Base-by-base conservation (phyloP, 495 filamentous ascomycete genomes). In the Penicillium parvum region DNA sequence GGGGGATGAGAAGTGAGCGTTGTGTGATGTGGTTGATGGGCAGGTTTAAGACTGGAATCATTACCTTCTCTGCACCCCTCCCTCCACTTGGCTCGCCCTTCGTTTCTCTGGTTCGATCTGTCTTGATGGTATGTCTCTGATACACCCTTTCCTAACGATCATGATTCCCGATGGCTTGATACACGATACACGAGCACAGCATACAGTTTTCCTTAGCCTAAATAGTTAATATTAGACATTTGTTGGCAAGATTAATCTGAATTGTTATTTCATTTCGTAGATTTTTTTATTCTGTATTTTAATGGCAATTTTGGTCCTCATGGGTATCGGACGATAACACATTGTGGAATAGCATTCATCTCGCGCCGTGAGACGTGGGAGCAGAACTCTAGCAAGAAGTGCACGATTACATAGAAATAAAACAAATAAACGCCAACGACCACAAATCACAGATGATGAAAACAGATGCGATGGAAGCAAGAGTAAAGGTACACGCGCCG, bases 281-380 rank as follows among this genome's bases (percentile, higher is more conserved):
- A 10, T 16, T 40, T 40, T 41, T 41, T 40, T 0, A 26, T 37
- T 37, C 32, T 21, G 18, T 32, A 18, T 32, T 11, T 12, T 22
- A 34, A 16, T n/a, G n/a, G n/a, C n/a, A 27, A 27, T 27, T 27
- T 27, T 5, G 23, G 23, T 27, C 23, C 11, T 27, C n/a, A n/a
- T n/a, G n/a, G n/a, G n/a, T n/a, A n/a, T n/a, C n/a, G n/a, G n/a
- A n/a, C n/a, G n/a, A n/a, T n/a, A n/a, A n/a, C n/a, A n/a, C n/a
- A n/a, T n/a, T n/a, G n/a, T n/a, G n/a, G n/a, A n/a, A n/a, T n/a
- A n/a, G n/a, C n/a, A n/a, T n/a, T n/a, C n/a, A n/a, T n/a, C n/a
- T n/a, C n/a, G n/a, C n/a, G n/a, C n/a, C n/a, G n/a, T n/a, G n/a
- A n/a, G n/a, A n/a, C n/a, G n/a, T n/a, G n/a, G n/a, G 28, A 30